phyloP scores from a whole-genome alignment of 2,329 filamentous ascomycete species.

The Aspergillaceae sp. region DNA sequence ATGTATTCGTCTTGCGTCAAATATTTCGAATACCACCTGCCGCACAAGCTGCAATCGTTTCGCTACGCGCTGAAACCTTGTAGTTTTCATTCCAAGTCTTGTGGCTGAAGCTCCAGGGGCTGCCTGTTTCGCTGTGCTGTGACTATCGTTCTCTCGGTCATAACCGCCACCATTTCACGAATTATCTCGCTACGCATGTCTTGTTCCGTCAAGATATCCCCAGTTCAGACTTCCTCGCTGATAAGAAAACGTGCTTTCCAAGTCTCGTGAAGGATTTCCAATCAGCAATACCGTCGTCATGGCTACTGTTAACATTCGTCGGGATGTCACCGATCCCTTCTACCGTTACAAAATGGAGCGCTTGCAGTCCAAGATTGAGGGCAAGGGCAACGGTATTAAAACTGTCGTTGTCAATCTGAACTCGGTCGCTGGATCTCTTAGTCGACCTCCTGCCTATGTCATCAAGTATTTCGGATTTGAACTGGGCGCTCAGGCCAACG shows the following conservation, averaged over 20 bases:
- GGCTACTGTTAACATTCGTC: constrained; percentile 97
- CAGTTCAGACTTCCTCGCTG: constrained; percentile 35
- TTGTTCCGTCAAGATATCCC: constrained; percentile 41
- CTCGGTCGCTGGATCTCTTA: constrained; percentile 85
- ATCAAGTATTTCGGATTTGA: constrained; percentile 99
- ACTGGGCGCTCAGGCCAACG: constrained; percentile 96
- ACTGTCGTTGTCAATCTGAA: constrained; percentile 94
- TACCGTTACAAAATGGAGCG: constrained; percentile 99
- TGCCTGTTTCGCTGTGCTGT: constrained; percentile 18
- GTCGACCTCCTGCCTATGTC: constrained; percentile 84
- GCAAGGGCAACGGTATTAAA: constrained; percentile 99
- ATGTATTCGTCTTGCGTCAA: constrained; percentile 98
- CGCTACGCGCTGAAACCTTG: constrained; percentile 90
- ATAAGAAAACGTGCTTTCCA: constrained; percentile 17
- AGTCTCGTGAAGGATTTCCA: constrained; percentile 21
- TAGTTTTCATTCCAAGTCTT: constrained; percentile 80
- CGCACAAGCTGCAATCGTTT: constrained; percentile 94
- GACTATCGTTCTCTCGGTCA: constrained; percentile 10
- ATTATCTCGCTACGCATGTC: constrained; percentile 47
- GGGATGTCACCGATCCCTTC: constrained; percentile 96
- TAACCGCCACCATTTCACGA: constrained; percentile 29
- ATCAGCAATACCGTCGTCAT: constrained; percentile 55
- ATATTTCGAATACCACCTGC: constrained; percentile 89
- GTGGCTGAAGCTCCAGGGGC: constrained; percentile 62
- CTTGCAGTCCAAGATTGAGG: constrained; percentile 97